Evolutionary conservation across 306 rosid genomes (phyloP).

Genomic region (Citrullus amarus): DNA sequence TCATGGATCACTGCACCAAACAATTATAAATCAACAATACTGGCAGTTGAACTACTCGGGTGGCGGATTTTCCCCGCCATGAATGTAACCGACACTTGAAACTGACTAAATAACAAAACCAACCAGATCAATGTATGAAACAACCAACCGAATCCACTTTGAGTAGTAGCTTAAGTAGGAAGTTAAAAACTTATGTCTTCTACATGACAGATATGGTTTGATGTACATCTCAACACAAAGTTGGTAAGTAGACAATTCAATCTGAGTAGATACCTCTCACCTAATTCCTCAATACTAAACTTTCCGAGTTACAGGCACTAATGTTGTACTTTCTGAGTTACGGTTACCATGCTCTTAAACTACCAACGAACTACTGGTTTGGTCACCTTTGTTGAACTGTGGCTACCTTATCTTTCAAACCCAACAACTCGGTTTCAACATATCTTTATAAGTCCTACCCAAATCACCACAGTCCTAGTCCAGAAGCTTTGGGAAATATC

Average conservation of each 20-base stretch:
- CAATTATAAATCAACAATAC: neutral
- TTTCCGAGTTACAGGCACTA: neutral
- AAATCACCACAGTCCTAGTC: neutral
- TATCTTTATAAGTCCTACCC: neutral
- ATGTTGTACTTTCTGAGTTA: neutral
- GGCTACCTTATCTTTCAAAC: neutral
- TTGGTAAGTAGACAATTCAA: neutral
- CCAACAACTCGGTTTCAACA: neutral
- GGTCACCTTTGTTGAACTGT: neutral
- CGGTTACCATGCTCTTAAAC: neutral
- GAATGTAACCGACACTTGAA: neutral
- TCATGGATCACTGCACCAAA: conserved; percentile 59
- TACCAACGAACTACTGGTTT: neutral
- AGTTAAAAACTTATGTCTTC: neutral
- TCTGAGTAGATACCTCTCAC: neutral
- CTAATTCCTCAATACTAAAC: neutral
- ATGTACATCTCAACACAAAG: neutral
- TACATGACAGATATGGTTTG: neutral
- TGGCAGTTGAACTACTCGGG: neutral
- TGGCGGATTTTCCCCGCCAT: neutral
- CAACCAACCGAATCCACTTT: neutral
- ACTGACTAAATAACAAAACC: neutral
- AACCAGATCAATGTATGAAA: neutral
- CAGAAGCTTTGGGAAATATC: neutral
- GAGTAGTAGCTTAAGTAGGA: neutral